Conservation (phyloP, 2,329 filamentous ascomycete species). For the Elsinoe ampelina region DNA sequence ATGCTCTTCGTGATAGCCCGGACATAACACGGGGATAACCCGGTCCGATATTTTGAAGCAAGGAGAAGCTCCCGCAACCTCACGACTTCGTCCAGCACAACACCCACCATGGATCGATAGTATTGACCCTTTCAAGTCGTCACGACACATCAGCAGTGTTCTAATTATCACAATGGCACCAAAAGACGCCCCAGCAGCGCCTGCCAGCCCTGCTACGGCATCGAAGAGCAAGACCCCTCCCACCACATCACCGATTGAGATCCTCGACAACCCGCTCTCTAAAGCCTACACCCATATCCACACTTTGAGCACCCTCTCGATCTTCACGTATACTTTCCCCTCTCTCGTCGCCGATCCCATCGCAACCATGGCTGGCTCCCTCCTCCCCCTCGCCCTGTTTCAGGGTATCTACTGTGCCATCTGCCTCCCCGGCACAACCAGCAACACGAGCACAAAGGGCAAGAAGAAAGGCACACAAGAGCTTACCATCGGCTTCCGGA, state of each 20-base stretch:
- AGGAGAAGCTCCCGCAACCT: not conserved
- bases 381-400: slow-evolving; percentile 54
- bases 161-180: not conserved
- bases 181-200: slow-evolving; percentile 1
- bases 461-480: slow-evolving; percentile 26
- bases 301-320: slow-evolving; percentile 54
- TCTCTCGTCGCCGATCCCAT: slow-evolving; percentile 62
- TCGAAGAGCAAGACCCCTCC: slow-evolving; percentile 11
- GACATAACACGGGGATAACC: slow-evolving; percentile 1
- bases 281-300: slow-evolving; percentile 54
- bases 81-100: not conserved
- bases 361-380: slow-evolving; percentile 49
- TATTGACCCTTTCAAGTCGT: not conserved
- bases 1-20: not conserved
- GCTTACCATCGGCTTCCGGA: slow-evolving; percentile 30
- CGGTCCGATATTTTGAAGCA: not conserved
- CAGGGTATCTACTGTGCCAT: slow-evolving; percentile 53
- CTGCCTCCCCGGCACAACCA: slow-evolving; percentile 46
- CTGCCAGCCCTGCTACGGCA: not conserved
- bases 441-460: slow-evolving; percentile 36
- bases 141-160: not conserved
- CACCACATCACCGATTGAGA: slow-evolving; percentile 22
- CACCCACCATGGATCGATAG: not conserved
- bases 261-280: slow-evolving; percentile 23
- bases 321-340: slow-evolving; percentile 56